A percentile compares a stretch with the other conserved stretches of the same genome.
Evolutionary conservation across 805 yeast species (phyloP).

Genomic region (Cyberlindnera suaveolens): DNA sequence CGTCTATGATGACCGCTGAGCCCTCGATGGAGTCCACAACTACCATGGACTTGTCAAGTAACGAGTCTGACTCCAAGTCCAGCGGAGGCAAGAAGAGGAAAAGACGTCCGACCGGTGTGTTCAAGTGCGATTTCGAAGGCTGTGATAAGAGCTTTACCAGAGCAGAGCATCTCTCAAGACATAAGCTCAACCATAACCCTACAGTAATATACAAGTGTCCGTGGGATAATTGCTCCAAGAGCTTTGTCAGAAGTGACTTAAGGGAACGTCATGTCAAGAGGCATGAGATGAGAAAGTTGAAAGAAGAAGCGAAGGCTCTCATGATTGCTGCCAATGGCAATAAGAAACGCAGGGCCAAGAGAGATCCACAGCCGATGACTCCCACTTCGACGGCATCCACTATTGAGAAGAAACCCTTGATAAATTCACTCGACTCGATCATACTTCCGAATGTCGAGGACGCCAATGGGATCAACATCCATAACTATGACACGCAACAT

Average conservation of each 20-base stretch:
- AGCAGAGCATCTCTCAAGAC: constrained; percentile 60
- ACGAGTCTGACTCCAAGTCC: background rate
- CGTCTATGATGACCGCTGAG: too few relatives aligned
- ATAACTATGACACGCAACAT: constrained; percentile 17
- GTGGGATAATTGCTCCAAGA: constrained; percentile 45
- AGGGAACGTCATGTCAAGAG: constrained; percentile 40
- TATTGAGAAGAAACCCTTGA: constrained; percentile 12
- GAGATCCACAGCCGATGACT: background rate
- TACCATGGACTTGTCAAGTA: background rate
- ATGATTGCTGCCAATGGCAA: constrained; percentile 9
- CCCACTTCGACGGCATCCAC: background rate
- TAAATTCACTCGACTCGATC: constrained; percentile 23
- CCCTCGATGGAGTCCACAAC: too few relatives aligned
- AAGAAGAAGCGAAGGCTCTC: constrained; percentile 22
- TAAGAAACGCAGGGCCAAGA: constrained; percentile 7
- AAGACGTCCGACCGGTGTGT: constrained; percentile 26
- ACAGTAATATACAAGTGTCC: constrained; percentile 48
- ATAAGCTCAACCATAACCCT: constrained; percentile 55
- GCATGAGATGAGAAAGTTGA: constrained; percentile 29
- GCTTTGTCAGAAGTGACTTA: constrained; percentile 59
- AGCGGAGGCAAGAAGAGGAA: constrained; percentile 14
- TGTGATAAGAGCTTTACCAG: constrained; percentile 54
- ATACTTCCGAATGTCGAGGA: constrained; percentile 23
- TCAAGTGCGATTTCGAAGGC: constrained; percentile 37
- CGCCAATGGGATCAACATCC: constrained; percentile 16